Percentiles rank a stretch among this genome's conserved stretches.
Conservation (phyloP, 2,329 filamentous ascomycete genomes). For the Cucurbitaria berberidis region DNA sequence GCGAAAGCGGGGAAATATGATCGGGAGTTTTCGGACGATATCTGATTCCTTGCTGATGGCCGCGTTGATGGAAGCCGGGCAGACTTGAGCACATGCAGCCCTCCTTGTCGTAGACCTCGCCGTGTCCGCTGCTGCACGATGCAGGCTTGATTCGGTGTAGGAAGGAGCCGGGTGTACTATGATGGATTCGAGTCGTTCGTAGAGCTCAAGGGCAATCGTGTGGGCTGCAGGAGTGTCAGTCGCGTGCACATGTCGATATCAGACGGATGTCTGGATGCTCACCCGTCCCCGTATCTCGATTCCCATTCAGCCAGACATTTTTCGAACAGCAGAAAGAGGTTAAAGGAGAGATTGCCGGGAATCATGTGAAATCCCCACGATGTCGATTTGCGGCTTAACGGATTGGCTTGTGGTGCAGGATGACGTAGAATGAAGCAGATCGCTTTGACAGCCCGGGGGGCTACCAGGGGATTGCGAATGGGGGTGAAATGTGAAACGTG, state of each 20-base stretch:
- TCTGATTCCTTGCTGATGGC: neutral
- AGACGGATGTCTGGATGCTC: slow-evolving; percentile 5
- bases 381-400: slow-evolving; percentile 17
- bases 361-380: slow-evolving; percentile 36
- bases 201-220: slow-evolving; percentile 13
- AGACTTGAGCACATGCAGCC: slow-evolving; percentile 8
- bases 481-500: slow-evolving; percentile 1
- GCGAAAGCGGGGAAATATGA: slow-evolving; percentile 31
- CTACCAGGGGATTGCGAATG: slow-evolving; percentile 9
- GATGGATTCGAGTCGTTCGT: slow-evolving; percentile 8
- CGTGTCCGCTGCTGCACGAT: neutral
- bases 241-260: slow-evolving; percentile 9
- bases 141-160: neutral
- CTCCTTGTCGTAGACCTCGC: neutral
- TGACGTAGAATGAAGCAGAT: slow-evolving; percentile 32
- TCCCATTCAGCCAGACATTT: slow-evolving; percentile 36
- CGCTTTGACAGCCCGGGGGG: slow-evolving; percentile 9
- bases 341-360: slow-evolving; percentile 28
- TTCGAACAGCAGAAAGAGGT: slow-evolving; percentile 35
- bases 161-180: slow-evolving; percentile 1
- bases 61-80: slow-evolving; percentile 1
- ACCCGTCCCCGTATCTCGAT: slow-evolving; percentile 23
- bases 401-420: slow-evolving; percentile 25
- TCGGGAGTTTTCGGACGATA: slow-evolving; percentile 25
- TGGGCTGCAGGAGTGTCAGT: slow-evolving; percentile 22